Percentiles rank a stretch among this genome's conserved stretches.
phyloP scores from a whole-genome alignment of 2,329 filamentous ascomycete genomes.

The Lachnellula willkommii region DNA sequence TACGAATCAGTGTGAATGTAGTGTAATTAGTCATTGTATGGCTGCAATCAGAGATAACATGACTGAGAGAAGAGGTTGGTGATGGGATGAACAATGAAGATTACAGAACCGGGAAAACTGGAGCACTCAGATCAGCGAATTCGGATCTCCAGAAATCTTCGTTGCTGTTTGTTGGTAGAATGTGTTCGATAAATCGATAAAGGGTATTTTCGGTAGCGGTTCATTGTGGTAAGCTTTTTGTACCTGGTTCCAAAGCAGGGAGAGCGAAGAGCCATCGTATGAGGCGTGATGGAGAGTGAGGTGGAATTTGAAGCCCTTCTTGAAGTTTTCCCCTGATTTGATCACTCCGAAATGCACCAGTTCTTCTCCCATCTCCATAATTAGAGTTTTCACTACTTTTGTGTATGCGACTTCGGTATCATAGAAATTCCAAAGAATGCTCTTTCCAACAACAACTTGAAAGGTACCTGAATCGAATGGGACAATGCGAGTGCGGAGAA shows the following conservation, averaged over 20 bases:
- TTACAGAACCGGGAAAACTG: background rate
- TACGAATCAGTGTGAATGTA: constrained; percentile 10
- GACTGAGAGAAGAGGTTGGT: background rate
- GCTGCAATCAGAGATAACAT: background rate
- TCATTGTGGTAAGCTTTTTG: background rate
- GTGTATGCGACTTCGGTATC: background rate
- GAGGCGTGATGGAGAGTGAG: background rate
- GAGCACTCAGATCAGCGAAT: background rate
- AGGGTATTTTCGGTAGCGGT: background rate
- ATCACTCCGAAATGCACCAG: background rate
- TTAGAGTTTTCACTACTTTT: background rate
- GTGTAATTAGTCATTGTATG: background rate
- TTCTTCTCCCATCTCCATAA: background rate
- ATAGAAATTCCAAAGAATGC: background rate
- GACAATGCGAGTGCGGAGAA: background rate
- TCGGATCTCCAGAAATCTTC: background rate
- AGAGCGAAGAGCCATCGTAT: background rate
- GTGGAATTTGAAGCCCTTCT: background rate
- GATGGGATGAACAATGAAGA: background rate
- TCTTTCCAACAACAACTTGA: background rate
- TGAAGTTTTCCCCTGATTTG: background rate
- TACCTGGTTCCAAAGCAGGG: background rate
- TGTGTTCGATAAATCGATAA: background rate
- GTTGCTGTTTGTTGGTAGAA: background rate
- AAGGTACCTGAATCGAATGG: background rate